Evolutionary conservation across 2,329 filamentous ascomycete genomes (phyloP).

Genomic region (Nigrospora sphaerica): DNA sequence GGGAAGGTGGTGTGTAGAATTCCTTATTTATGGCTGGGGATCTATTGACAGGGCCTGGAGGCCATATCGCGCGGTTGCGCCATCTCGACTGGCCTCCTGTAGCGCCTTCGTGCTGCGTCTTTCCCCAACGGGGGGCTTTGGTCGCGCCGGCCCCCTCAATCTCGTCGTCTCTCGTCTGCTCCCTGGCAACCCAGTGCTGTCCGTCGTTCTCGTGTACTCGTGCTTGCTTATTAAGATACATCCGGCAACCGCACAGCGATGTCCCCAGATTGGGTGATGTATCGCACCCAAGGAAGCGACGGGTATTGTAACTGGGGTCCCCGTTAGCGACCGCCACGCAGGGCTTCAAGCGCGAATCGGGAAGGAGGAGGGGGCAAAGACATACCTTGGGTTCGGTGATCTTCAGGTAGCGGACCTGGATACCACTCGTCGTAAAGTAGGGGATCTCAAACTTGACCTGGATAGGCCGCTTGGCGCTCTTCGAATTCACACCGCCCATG

Average conservation of each 20-base stretch:
- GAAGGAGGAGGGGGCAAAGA: slow-evolving; percentile 5
- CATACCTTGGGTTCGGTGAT: slow-evolving; percentile 98
- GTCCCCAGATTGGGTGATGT: slow-evolving; percentile 96
- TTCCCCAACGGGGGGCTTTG: too few species aligned
- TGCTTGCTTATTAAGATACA: slow-evolving; percentile 46
- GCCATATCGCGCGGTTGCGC: too few species aligned
- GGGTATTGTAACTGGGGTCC: slow-evolving; percentile 81
- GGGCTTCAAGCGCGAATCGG: background rate
- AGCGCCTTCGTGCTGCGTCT: too few species aligned
- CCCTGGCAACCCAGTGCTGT: background rate
- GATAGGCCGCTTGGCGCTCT: slow-evolving; percentile 88
- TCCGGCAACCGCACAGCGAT: slow-evolving; percentile 95
- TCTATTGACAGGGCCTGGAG: too few species aligned
- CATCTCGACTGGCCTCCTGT: too few species aligned
- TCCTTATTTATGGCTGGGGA: too few species aligned
- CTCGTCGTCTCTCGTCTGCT: background rate
- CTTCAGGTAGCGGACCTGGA: slow-evolving; percentile 97
- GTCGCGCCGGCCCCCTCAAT: background rate
- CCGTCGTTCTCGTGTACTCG: background rate
- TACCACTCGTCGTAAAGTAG: slow-evolving; percentile 99
- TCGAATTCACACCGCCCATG: slow-evolving; percentile 86
- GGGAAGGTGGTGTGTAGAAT: too few species aligned
- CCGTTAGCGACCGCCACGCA: too few species aligned
- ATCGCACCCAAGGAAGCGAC: slow-evolving; percentile 93
- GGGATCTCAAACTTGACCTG: slow-evolving; percentile 99